Percentiles rank a stretch among this genome's conserved stretches.
phyloP scores from a whole-genome alignment of 2,329 filamentous ascomycete species.

The Penicillium glabrum region DNA sequence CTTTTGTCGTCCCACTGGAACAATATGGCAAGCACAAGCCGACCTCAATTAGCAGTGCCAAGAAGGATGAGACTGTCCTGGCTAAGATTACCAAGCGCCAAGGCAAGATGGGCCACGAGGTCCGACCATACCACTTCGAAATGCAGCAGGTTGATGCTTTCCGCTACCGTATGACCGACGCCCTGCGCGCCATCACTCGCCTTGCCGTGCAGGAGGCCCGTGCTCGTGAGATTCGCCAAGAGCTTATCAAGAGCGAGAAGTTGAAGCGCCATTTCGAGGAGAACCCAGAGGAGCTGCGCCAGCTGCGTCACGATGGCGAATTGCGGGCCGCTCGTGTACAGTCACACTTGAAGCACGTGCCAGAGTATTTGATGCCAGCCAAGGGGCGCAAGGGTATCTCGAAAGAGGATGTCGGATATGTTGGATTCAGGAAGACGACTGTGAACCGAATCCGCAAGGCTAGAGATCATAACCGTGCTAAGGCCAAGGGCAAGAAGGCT shows the following conservation, averaged over 20 bases:
- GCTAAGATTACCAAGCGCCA: conserved; percentile 78
- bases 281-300: conserved; percentile 83
- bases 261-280: conserved; percentile 95
- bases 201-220: conserved; percentile 88
- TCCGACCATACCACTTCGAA: conserved; percentile 92
- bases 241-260: conserved; percentile 91
- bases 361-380: conserved; percentile 84
- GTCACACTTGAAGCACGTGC: conserved; percentile 88
- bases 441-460: conserved; percentile 55
- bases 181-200: conserved; percentile 82
- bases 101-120: conserved; percentile 71
- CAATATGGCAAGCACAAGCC: conserved; percentile 87
- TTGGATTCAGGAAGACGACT: conserved; percentile 59
- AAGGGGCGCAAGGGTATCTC: conserved; percentile 70
- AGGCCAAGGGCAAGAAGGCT: conserved; percentile 50
- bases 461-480: conserved; percentile 44
- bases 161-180: conserved; percentile 91
- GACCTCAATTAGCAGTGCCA: conserved; percentile 71
- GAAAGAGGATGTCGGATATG: conserved; percentile 70
- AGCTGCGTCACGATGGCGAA: conserved; percentile 88
- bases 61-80: conserved; percentile 82
- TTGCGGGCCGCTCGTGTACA: conserved; percentile 80
- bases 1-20: conserved; percentile 82
- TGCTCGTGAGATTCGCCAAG: conserved; percentile 81
- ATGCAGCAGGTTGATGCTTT: conserved; percentile 93